Evolutionary conservation across 2,329 filamentous ascomycete genomes (phyloP).

Genomic region (Phialophora tarda): DNA sequence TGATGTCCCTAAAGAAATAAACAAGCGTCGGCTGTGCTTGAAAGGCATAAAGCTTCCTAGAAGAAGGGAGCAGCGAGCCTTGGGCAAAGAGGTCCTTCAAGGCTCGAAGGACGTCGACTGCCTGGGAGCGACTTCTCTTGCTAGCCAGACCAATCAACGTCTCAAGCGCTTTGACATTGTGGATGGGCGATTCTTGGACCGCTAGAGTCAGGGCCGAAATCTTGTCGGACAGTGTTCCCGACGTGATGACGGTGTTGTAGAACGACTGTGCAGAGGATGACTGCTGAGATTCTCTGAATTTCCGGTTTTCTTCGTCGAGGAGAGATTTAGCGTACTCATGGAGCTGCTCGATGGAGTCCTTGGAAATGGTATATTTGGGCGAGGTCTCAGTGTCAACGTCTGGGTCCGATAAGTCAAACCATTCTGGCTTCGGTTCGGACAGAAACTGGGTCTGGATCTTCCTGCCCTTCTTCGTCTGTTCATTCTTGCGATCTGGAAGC

Average conservation of each 20-base stretch:
- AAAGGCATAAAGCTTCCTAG: constrained; percentile 82
- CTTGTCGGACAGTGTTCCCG: constrained; percentile 95
- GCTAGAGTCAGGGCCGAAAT: constrained; percentile 92
- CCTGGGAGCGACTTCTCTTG: constrained; percentile 92
- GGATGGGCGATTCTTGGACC: constrained; percentile 92
- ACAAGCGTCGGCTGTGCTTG: constrained; percentile 78
- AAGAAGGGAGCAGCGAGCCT: constrained; percentile 79
- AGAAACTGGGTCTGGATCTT: constrained; percentile 36
- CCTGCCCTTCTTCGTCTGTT: constrained; percentile 39
- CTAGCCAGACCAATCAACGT: constrained; percentile 80
- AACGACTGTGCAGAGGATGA: constrained; percentile 91
- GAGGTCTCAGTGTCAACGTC: constrained; percentile 29
- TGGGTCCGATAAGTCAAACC: constrained; percentile 35
- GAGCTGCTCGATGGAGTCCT: constrained; percentile 54
- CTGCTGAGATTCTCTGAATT: constrained; percentile 73
- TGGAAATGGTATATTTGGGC: constrained; percentile 32
- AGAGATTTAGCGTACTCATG: constrained; percentile 72
- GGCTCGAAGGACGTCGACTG: constrained; percentile 88
- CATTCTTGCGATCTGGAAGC: constrained; percentile 47
- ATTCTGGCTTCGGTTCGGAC: constrained; percentile 39
- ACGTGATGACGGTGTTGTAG: constrained; percentile 94
- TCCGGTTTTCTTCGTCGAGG: constrained; percentile 75
- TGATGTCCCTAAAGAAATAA: constrained; percentile 57
- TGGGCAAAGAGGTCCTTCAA: constrained; percentile 93
- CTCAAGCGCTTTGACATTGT: constrained; percentile 89